Evolutionary conservation across 805 yeast genomes (phyloP), one percentile per base, ranked within the genome.

Genomic region (Schizosaccharomyces cryophilus): DNA sequence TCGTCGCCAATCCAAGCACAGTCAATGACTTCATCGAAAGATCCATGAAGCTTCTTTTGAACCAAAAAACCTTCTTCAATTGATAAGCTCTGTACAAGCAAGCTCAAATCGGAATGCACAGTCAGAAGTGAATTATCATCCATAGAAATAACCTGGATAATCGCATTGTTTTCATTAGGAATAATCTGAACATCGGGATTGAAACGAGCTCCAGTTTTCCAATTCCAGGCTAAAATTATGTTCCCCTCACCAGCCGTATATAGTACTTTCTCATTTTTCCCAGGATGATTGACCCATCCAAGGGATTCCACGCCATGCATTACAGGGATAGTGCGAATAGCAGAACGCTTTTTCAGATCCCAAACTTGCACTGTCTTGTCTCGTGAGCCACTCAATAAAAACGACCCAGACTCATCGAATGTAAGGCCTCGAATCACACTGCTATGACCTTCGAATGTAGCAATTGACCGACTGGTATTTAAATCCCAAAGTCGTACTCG

Each of bases 21-120:
- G 69, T 90, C 97, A 2, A 96, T 95, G 66, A 93, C 82, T 30
- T 93, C 90, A 62, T 96, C 97, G 72, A 90, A 95, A 70, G 88
- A 88, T 66, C 96, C 96, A 0, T 96, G 93, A 66, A 88, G 75
- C 54, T 80, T 77, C 61, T 81, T 74, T 1, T 78, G 68, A 21
- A 77, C 75, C n/a, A 69, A 68, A 17, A 29, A 24, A 7, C 35
- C 56, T 6, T 29, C 64, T 3, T 66, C 31, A 54, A 66, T 64
- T 60, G 63, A 62, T 1, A 74, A 64, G 54, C 76, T 75, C 29
- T 82, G 68, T 64, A 79, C 74, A 31, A 77, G 75, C 17, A 93
- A 71, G 0, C 96, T 84, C 72, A 93, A 97, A 72, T 93, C 98
- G 45, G 95, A 84, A 15, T 84, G 67, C 0, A 85, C 83, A 63